Evolutionary conservation across 1,139 yeast species (phyloP).

Genomic region (Lodderomyces theae): DNA sequence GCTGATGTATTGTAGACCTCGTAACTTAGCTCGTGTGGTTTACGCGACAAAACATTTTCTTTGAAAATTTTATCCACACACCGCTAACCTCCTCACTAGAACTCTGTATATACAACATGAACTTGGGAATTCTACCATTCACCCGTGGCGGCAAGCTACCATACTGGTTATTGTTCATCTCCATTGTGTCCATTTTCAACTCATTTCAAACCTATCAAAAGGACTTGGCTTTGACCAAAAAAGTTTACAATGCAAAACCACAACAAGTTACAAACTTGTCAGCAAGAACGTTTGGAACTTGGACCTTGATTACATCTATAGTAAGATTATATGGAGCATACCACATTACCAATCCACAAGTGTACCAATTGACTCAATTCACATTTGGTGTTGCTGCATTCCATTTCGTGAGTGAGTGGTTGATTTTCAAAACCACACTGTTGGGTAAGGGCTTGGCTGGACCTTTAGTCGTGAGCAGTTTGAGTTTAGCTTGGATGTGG

Average conservation of each 20-base stretch:
- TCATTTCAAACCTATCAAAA: slow-evolving; percentile 74
- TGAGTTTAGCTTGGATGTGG: slow-evolving; percentile 61
- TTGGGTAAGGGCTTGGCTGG: slow-evolving; percentile 88
- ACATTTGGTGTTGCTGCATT: slow-evolving; percentile 81
- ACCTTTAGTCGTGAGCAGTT: slow-evolving; percentile 66
- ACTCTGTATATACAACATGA: too few species aligned
- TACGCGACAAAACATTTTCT: too few species aligned
- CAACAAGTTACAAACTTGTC: slow-evolving; percentile 66
- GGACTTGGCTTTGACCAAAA: slow-evolving; percentile 59
- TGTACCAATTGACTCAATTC: slow-evolving; percentile 76
- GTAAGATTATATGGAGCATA: slow-evolving; percentile 88
- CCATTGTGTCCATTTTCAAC: slow-evolving; percentile 86
- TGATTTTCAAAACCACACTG: slow-evolving; percentile 71
- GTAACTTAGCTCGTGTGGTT: too few species aligned
- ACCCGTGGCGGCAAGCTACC: slow-evolving; percentile 42
- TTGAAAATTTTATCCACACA: slow-evolving; percentile 12
- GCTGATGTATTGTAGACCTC: too few species aligned
- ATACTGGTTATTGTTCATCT: slow-evolving; percentile 56
- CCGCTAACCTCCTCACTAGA: too few species aligned
- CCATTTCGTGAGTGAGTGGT: slow-evolving; percentile 85
- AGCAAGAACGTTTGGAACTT: slow-evolving; percentile 96
- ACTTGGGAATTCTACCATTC: slow-evolving; percentile 21
- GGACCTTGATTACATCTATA: slow-evolving; percentile 88
- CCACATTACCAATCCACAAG: slow-evolving; percentile 60
- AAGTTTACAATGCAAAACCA: slow-evolving; percentile 57